Conservation (phyloP, 768 basidiomycete genomes). For the Boletus vinaceobasis region DNA sequence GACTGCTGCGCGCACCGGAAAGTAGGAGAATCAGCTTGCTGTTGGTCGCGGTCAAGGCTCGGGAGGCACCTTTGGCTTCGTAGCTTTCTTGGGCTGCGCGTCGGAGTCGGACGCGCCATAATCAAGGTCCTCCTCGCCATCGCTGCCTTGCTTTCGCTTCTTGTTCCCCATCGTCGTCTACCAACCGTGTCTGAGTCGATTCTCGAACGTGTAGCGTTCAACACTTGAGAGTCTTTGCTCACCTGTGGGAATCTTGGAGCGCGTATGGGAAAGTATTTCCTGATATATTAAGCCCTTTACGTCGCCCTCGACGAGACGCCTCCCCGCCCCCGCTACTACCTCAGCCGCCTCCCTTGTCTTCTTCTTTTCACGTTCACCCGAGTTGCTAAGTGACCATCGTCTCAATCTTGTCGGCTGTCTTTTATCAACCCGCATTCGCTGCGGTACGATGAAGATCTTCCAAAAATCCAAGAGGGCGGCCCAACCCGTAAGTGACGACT, state of each 20-base stretch:
- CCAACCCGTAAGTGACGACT: conserved; percentile 59
- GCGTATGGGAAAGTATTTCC: conserved; percentile 25
- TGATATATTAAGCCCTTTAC: conserved; percentile 30
- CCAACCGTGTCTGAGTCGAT: neutral
- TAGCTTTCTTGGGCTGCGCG: conserved; percentile 1
- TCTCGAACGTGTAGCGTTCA: neutral
- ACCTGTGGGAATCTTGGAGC: neutral
- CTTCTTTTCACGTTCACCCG: conserved; percentile 8
- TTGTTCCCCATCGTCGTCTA: neutral
- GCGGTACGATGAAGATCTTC: conserved; percentile 81
- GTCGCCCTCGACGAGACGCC: conserved; percentile 20
- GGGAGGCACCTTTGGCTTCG: conserved; percentile 14
- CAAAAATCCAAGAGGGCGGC: conserved; percentile 80
- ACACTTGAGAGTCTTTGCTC: neutral
- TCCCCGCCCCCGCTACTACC: neutral
- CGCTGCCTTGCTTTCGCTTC: neutral
- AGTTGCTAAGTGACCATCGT: neutral
- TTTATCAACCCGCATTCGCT: conserved; percentile 38
- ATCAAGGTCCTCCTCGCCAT: conserved; percentile 2
- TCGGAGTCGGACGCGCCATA: conserved; percentile 17
- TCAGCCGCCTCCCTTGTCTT: conserved; percentile 11
- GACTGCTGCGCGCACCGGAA: neutral
- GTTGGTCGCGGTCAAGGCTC: neutral
- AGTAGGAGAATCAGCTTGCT: neutral
- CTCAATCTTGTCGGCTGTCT: conserved; percentile 8